phyloP scores from a whole-genome alignment of 176 grass and related monocot species.

The Pontederia paniculata region DNA sequence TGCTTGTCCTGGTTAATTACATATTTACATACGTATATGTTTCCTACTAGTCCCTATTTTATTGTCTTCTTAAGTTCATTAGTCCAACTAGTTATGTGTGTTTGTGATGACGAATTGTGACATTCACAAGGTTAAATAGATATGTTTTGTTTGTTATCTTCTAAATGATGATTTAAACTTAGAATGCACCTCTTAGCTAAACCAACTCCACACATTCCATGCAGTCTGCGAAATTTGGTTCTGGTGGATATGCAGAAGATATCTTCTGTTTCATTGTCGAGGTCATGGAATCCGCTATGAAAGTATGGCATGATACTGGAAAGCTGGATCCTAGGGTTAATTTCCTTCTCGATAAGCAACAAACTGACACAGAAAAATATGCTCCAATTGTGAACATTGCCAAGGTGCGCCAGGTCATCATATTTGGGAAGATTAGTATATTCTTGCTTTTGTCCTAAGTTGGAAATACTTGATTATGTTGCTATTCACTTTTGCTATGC shows the following conservation, averaged over 20 bases:
- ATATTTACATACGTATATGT: no score
- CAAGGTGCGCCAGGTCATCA: constrained; percentile 35
- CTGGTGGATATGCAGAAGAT: constrained; percentile 28
- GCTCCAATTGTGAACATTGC: constrained; percentile 74
- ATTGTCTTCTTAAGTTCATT: no score
- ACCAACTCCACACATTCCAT: constrained; percentile 8
- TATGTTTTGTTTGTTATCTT: no score
- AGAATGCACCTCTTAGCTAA: no score
- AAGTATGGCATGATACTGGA: constrained; percentile 77
- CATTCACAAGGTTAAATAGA: no score
- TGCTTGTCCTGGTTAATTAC: no score
- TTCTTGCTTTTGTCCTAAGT: constrained; percentile 2
- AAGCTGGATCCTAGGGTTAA: constrained; percentile 51
- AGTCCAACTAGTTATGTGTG: no score
- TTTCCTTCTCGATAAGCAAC: constrained; percentile 85
- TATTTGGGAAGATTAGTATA: background rate
- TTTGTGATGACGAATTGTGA: no score
- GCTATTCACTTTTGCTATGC: background rate
- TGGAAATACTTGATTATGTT: background rate
- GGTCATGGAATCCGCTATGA: constrained; percentile 64
- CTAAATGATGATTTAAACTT: no score
- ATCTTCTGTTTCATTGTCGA: constrained; percentile 55
- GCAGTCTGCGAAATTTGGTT: constrained; percentile 53
- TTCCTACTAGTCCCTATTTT: no score
- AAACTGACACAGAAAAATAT: constrained; percentile 56